A percentile compares a stretch with the other conserved stretches of the same genome.
These are phyloP conservation scores for Avena atlantica DNA, from an alignment of 176 grass and related monocot genomes.

Conservation along the genomic window DNA sequence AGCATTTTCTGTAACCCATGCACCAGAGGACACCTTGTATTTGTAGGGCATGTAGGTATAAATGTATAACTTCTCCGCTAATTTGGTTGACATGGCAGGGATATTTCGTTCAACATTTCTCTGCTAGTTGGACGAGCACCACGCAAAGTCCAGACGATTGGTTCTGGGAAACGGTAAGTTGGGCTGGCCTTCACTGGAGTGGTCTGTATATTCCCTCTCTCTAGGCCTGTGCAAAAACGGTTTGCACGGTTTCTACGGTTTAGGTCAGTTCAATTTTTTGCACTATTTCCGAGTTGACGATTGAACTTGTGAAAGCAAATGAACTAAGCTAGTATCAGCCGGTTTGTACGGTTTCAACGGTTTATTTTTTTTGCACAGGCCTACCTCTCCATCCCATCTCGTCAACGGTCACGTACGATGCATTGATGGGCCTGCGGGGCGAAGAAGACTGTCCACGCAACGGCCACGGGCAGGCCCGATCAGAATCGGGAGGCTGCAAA, in stretches of 20 bases:
- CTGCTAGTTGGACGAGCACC: neutral
- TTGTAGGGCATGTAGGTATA: too few species aligned
- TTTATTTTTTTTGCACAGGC: too few species aligned
- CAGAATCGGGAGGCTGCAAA: neutral
- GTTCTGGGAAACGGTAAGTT: neutral
- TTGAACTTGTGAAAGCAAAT: too few species aligned
- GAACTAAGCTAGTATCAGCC: too few species aligned
- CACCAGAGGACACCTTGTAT: neutral
- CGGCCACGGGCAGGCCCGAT: neutral
- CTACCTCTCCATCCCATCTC: neutral
- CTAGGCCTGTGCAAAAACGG: too few species aligned
- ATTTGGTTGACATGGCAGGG: too few species aligned
- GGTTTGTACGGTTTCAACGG: too few species aligned
- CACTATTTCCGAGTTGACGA: too few species aligned
- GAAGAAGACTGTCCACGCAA: neutral
- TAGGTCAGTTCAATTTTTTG: too few species aligned
- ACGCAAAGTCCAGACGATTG: neutral
- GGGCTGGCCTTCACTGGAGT: conserved; percentile 6
- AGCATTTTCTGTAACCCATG: neutral
- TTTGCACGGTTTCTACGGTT: too few species aligned
- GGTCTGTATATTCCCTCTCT: neutral
- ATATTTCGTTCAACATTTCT: neutral
- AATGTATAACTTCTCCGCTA: too few species aligned
- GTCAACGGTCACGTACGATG: neutral
- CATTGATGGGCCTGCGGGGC: neutral